phyloP scores from a whole-genome alignment of 208 protist genomes.

The Leishmania gerbilli region DNA sequence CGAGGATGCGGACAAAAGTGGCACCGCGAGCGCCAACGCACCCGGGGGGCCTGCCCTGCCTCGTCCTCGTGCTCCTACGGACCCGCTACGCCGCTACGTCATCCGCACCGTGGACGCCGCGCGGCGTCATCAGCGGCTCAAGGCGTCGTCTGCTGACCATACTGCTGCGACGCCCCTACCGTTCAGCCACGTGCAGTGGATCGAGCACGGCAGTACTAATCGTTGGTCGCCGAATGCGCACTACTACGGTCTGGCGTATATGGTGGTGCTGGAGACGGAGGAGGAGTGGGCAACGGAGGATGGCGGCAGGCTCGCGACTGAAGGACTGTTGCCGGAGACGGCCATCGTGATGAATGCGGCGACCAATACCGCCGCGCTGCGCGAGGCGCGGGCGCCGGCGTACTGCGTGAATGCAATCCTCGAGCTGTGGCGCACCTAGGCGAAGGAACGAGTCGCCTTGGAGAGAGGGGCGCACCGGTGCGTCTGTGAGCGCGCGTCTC shows the following conservation, averaged over 20 bases:
- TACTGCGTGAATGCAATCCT: constrained; percentile 48
- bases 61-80: background rate
- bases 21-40: background rate
- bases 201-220: constrained; percentile 37
- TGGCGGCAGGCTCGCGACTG: constrained; percentile 9
- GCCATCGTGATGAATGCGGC: constrained; percentile 10
- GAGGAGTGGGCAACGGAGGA: constrained; percentile 15
- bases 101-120: constrained; percentile 28
- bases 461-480: background rate
- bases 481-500: background rate
- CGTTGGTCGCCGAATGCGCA: constrained; percentile 51
- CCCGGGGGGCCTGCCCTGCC: background rate
- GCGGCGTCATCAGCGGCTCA: background rate
- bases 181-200: constrained; percentile 34
- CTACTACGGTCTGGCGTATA: constrained; percentile 79
- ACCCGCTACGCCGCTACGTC: constrained; percentile 28
- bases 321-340: constrained; percentile 18
- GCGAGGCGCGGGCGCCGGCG: constrained; percentile 10
- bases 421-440: constrained; percentile 37
- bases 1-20: background rate
- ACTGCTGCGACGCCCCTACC: constrained; percentile 32
- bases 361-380: constrained; percentile 4
- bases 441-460: background rate
- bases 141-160: constrained; percentile 12
- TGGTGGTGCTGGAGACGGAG: constrained; percentile 49